Evolutionary conservation across 768 basidiomycete genomes (phyloP).

Genomic region (Panellus pusillus): DNA sequence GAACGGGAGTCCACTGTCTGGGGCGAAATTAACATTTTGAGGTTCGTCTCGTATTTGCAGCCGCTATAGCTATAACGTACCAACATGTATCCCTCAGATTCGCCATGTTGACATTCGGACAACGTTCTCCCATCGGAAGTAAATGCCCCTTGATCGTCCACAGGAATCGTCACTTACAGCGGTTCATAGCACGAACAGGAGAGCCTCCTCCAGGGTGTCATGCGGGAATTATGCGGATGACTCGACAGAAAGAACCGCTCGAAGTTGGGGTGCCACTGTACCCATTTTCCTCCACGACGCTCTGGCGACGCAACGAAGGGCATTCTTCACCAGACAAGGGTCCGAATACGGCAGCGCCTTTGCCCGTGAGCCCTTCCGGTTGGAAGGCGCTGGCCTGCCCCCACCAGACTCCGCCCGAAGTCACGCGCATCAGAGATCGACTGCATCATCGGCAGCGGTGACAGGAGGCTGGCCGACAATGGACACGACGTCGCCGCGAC

Average conservation of each 20-base stretch:
- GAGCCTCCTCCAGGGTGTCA: slow-evolving; percentile 74
- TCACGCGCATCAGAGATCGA: slow-evolving; percentile 6
- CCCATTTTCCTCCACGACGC: slow-evolving; percentile 70
- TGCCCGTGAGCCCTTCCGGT: slow-evolving; percentile 17
- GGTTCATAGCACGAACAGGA: slow-evolving; percentile 73
- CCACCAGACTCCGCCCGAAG: slow-evolving; percentile 2
- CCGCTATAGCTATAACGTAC: neutral
- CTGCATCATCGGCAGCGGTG: neutral
- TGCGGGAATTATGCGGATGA: slow-evolving; percentile 86
- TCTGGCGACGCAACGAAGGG: slow-evolving; percentile 48
- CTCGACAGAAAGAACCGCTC: slow-evolving; percentile 75
- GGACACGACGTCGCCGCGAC: slow-evolving; percentile 12
- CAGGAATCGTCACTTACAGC: slow-evolving; percentile 12
- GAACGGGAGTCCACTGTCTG: slow-evolving; percentile 76
- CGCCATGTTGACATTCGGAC: slow-evolving; percentile 82
- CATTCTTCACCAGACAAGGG: slow-evolving; percentile 31
- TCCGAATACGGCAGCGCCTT: slow-evolving; percentile 7
- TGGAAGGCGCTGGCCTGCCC: slow-evolving; percentile 11
- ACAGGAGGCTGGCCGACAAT: slow-evolving; percentile 13
- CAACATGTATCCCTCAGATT: slow-evolving; percentile 44
- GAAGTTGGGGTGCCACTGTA: slow-evolving; percentile 80
- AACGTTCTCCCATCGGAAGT: slow-evolving; percentile 83
- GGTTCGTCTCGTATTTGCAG: slow-evolving; percentile 41
- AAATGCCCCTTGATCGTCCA: slow-evolving; percentile 11
- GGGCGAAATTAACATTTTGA: slow-evolving; percentile 84